Base-by-base conservation (phyloP, 768 basidiomycete species). In the Boletus bicolor region DNA sequence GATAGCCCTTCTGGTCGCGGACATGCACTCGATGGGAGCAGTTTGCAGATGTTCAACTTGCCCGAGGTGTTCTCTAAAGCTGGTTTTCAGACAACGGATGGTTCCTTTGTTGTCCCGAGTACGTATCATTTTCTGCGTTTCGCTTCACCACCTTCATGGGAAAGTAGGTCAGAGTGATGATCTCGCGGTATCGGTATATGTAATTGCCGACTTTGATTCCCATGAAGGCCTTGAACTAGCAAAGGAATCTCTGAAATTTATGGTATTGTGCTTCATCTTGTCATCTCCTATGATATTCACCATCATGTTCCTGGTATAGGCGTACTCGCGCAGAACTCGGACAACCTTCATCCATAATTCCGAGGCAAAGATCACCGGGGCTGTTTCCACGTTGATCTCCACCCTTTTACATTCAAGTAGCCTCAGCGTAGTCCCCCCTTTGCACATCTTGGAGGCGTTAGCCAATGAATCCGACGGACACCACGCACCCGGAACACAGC, bases 271-370 rank as follows among this genome's bases (percentile, higher is more conserved):
- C 30, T 45, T 34, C 37, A 32, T 56, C 15, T 37, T 7, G 26
- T 38, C 12, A 21, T 49, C n/a, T 8, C 42, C n/a, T 12, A 5
- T 15, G 14, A 30, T 28, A 21, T 21, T 60, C 24, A 60, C 49
- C 36, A 6, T 28, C 14, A 3, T 17, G 8, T 55, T 37, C 24
- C 15, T 37, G 41, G 34, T 45, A 32, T 61, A 88, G 85, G 72
- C 71, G 7, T 56, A 69, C 3, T 74, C 75, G 2, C 76, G 79
- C 3, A 76, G 68, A 38, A 77, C 80, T 8, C 85, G 93, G 32
- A 49, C 92, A n/a, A 77, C 85, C 0, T 89, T 95, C 68, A 73
- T 95, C 34, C 91, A 93, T 68, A 86, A 89, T 55, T 86, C 92
- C 1, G 57, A 72, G 8, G 51, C 55, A 1, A 54, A 50, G 41